Conservation (phyloP, 1,284 basidiomycete species). For the Cryptococcus neoformans region DNA sequence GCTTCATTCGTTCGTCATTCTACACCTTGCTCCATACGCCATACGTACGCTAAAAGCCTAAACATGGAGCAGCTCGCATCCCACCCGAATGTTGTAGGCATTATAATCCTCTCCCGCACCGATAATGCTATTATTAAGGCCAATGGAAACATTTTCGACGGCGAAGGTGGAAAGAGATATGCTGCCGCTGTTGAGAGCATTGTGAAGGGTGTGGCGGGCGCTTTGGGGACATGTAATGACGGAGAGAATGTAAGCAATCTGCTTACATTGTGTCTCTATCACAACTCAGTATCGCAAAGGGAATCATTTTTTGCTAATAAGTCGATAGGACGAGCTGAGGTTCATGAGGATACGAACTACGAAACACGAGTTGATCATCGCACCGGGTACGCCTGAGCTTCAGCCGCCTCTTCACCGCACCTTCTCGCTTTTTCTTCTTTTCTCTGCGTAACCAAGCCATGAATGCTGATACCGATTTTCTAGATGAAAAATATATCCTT, state of each 20-base stretch:
- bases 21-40: conserved; percentile 4
- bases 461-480: no score
- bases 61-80: neutral
- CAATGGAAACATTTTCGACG: conserved; percentile 81
- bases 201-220: conserved; percentile 69
- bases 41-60: neutral
- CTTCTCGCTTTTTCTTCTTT: no score
- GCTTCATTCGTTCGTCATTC: neutral
- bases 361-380: no score
- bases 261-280: no score
- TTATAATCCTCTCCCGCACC: conserved; percentile 9
- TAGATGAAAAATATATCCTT: no score
- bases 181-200: conserved; percentile 70
- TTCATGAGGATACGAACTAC: no score
- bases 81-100: neutral
- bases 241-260: neutral
- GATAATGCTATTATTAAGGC: conserved; percentile 66
- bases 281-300: no score
- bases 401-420: no score
- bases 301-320: no score
- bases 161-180: conserved; percentile 75
- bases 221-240: conserved; percentile 56
- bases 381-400: no score
- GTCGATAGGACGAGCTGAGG: no score
- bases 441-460: no score